A percentile compares a stretch with the other conserved stretches of the same genome.
These are phyloP conservation scores for Taiozyma sp. DNA, from an alignment of 1,139 yeast genomes.

Conservation along the genomic window DNA sequence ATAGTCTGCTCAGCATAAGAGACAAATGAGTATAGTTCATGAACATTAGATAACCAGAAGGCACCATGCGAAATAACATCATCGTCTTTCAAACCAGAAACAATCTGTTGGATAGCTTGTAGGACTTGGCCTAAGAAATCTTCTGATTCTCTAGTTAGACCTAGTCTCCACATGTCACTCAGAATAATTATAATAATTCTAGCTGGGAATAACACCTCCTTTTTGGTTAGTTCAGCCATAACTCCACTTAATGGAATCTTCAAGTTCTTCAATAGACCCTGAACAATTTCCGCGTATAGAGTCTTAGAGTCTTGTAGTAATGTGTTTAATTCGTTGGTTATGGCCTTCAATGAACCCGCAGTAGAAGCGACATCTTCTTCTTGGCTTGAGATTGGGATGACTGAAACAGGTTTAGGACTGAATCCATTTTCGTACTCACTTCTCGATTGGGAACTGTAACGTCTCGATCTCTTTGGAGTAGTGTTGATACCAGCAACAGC, in stretches of 20 bases:
- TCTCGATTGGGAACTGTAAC: slow-evolving; percentile 22
- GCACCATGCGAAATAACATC: slow-evolving; percentile 92
- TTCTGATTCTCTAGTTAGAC: slow-evolving; percentile 89
- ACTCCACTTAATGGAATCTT: slow-evolving; percentile 85
- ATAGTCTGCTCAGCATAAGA: slow-evolving; percentile 91
- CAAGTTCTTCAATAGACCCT: slow-evolving; percentile 83
- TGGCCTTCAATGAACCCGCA: slow-evolving; percentile 47
- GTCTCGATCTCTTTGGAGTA: slow-evolving; percentile 25
- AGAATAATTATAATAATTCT: slow-evolving; percentile 88
- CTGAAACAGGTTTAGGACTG: slow-evolving; percentile 50
- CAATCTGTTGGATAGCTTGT: slow-evolving; percentile 81
- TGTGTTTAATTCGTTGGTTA: slow-evolving; percentile 68
- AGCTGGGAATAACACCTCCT: slow-evolving; percentile 95
- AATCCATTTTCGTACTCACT: slow-evolving; percentile 19
- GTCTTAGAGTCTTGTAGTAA: slow-evolving; percentile 76
- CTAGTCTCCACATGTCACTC: slow-evolving; percentile 98
- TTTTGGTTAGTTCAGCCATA: slow-evolving; percentile 76
- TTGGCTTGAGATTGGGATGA: slow-evolving; percentile 44
- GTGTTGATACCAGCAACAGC: slow-evolving; percentile 19
- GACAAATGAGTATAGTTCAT: slow-evolving; percentile 91
- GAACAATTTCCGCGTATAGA: slow-evolving; percentile 80
- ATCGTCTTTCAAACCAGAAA: slow-evolving; percentile 69
- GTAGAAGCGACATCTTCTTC: slow-evolving; percentile 46
- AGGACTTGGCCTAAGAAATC: slow-evolving; percentile 86
- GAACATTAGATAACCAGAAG: slow-evolving; percentile 96